A percentile compares a stretch with the other conserved stretches of the same genome.
Conservation (phyloP, 306 rosid species). For the Arachis stenosperma region DNA sequence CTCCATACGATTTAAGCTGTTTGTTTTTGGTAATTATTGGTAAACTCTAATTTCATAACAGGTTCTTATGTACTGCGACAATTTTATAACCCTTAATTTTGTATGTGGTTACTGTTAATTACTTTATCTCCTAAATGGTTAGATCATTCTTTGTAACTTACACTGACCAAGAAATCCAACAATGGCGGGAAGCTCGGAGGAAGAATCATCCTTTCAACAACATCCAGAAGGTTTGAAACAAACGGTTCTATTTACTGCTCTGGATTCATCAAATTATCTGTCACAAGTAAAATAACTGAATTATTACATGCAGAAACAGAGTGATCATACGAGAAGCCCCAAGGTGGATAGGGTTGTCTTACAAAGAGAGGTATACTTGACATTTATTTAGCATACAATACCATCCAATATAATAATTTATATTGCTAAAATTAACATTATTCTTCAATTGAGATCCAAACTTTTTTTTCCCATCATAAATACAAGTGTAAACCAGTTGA, state of each 20-base stretch:
- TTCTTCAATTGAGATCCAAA: slow-evolving; percentile 31
- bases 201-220: slow-evolving; percentile 68
- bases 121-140: slow-evolving; percentile 34
- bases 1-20: slow-evolving; percentile 14
- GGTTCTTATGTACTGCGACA: neutral
- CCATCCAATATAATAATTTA: neutral
- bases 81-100: slow-evolving; percentile 12
- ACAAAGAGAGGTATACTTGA: slow-evolving; percentile 60
- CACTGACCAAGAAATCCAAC: slow-evolving; percentile 73
- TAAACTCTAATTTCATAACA: slow-evolving; percentile 23
- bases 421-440: slow-evolving; percentile 19
- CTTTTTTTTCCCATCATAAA: neutral
- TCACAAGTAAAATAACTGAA: slow-evolving; percentile 35
- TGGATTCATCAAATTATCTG: slow-evolving; percentile 27
- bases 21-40: slow-evolving; percentile 5
- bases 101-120: slow-evolving; percentile 31
- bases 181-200: slow-evolving; percentile 89
- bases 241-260: slow-evolving; percentile 26
- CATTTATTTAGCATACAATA: slow-evolving; percentile 5
- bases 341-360: slow-evolving; percentile 58
- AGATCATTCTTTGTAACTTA: slow-evolving; percentile 57
- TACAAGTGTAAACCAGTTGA: neutral
- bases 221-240: slow-evolving; percentile 60
- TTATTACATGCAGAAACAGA: slow-evolving; percentile 57
- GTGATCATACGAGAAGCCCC: slow-evolving; percentile 30